Evolutionary conservation across 306 rosid genomes (phyloP).

Genomic region (Pterocarpus macrocarpus): DNA sequence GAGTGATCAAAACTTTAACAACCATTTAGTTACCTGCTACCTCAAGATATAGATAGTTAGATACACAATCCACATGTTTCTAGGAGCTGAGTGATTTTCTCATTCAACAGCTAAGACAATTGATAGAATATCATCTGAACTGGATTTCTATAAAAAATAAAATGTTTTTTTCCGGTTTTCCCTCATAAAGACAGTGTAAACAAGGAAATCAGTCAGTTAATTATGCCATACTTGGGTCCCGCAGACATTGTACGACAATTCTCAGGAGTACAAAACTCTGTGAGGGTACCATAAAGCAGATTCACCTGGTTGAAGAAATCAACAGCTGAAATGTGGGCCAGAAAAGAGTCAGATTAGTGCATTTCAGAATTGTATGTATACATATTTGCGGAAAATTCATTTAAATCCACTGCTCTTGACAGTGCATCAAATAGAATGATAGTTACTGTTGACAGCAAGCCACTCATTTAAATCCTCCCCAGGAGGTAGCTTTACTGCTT

Average conservation of each 20-base stretch:
- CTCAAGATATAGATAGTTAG: neutral
- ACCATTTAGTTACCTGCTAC: constrained; percentile 20
- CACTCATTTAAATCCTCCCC: constrained; percentile 99
- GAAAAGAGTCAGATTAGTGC: constrained; percentile 37
- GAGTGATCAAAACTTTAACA: constrained; percentile 23
- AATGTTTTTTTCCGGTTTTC: neutral
- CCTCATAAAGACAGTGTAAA: constrained; percentile 21
- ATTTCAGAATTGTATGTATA: constrained; percentile 47
- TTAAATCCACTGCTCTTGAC: constrained; percentile 41
- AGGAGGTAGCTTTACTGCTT: constrained; percentile 99
- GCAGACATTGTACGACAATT: constrained; percentile 99
- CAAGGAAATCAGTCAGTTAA: constrained; percentile 32
- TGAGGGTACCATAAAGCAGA: constrained; percentile 97
- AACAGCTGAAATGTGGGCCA: constrained; percentile 73
- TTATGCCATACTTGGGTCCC: constrained; percentile 91
- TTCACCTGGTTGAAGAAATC: constrained; percentile 99
- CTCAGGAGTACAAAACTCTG: constrained; percentile 96
- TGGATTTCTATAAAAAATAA: constrained; percentile 21
- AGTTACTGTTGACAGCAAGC: constrained; percentile 98
- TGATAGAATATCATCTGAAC: constrained; percentile 34
- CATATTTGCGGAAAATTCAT: constrained; percentile 36
- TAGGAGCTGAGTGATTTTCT: constrained; percentile 29
- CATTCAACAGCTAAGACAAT: constrained; percentile 37
- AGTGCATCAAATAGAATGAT: constrained; percentile 44
- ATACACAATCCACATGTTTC: constrained; percentile 10